phyloP scores from a whole-genome alignment of 2,329 filamentous ascomycete species.

The Biscogniauxia sp. region DNA sequence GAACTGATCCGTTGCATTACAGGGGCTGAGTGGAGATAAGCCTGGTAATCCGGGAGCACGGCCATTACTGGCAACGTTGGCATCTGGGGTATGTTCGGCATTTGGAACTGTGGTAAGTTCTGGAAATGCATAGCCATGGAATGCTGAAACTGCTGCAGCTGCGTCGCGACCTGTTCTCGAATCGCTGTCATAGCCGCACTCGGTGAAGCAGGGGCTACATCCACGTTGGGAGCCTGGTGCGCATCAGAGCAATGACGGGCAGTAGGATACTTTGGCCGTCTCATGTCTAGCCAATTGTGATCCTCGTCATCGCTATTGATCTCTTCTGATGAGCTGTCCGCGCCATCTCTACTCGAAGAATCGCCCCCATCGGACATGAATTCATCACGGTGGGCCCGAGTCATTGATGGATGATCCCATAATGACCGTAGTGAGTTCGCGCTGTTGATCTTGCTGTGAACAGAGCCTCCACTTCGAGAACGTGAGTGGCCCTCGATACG shows the following conservation, averaged over 20 bases:
- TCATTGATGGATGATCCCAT: slow-evolving; percentile 55
- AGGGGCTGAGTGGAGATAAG: slow-evolving; percentile 55
- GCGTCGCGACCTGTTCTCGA: slow-evolving; percentile 69
- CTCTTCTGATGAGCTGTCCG: slow-evolving; percentile 36
- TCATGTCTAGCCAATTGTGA: slow-evolving; percentile 38
- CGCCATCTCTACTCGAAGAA: slow-evolving; percentile 35
- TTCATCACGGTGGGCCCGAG: slow-evolving; percentile 30
- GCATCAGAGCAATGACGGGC: slow-evolving; percentile 21
- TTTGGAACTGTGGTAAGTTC: slow-evolving; percentile 60
- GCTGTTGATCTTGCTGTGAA: slow-evolving; percentile 64
- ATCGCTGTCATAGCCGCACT: slow-evolving; percentile 66
- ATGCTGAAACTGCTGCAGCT: slow-evolving; percentile 75
- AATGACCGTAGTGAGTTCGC: slow-evolving; percentile 64
- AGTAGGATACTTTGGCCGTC: slow-evolving; percentile 28
- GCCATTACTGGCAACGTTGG: slow-evolving; percentile 56
- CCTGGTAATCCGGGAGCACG: slow-evolving; percentile 69
- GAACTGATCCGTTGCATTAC: slow-evolving; percentile 72
- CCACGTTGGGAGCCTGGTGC: slow-evolving; percentile 29
- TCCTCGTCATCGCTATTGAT: slow-evolving; percentile 42
- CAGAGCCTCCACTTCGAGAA: slow-evolving; percentile 62
- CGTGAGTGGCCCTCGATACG: slow-evolving; percentile 60
- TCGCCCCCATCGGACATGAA: slow-evolving; percentile 43
- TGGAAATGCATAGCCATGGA: slow-evolving; percentile 65
- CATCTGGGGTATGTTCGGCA: slow-evolving; percentile 64
- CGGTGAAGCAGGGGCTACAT: slow-evolving; percentile 49